These are phyloP conservation scores for Trichoderma citrinoviride DNA, from an alignment of 2,329 filamentous ascomycete genomes.

Conservation along the genomic window DNA sequence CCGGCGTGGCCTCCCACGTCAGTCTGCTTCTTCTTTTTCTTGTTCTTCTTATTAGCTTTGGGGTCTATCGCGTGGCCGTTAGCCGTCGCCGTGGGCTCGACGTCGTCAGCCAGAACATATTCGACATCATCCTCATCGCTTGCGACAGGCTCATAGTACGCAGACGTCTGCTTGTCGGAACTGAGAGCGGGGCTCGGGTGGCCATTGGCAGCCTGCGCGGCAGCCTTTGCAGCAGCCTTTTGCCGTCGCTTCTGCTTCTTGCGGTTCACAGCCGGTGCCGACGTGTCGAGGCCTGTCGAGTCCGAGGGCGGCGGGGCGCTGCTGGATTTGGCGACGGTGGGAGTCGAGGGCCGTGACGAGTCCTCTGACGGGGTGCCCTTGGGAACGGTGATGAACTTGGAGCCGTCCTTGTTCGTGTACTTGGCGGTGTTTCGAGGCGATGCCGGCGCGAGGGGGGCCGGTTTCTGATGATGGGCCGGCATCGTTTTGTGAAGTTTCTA, in stretches of 20 bases:
- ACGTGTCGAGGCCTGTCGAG: slow-evolving; percentile 29
- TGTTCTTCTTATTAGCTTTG: slow-evolving; percentile 60
- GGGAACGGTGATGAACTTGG: slow-evolving; percentile 65
- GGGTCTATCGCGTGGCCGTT: slow-evolving; percentile 35
- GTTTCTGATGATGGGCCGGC: slow-evolving; percentile 54
- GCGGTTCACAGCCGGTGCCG: slow-evolving; percentile 65
- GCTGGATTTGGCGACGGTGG: slow-evolving; percentile 43
- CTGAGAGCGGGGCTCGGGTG: slow-evolving; percentile 38
- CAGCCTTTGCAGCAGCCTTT: slow-evolving; percentile 74
- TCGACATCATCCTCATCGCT: slow-evolving; percentile 55
- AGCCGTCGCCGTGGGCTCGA: slow-evolving; percentile 30
- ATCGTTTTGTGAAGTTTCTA: slow-evolving; percentile 38
- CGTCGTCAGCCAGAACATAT: slow-evolving; percentile 37
- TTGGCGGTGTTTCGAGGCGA: slow-evolving; percentile 57
- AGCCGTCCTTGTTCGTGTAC: slow-evolving; percentile 67
- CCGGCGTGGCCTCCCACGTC: slow-evolving; percentile 26
- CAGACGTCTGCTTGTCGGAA: slow-evolving; percentile 29
- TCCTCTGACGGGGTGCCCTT: slow-evolving; percentile 54
- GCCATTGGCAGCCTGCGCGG: slow-evolving; percentile 43
- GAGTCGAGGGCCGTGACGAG: slow-evolving; percentile 52
- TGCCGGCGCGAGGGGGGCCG: slow-evolving; percentile 48
- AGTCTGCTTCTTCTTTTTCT: slow-evolving; percentile 67
- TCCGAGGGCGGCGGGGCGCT: slow-evolving; percentile 33
- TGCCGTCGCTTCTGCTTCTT: slow-evolving; percentile 94
- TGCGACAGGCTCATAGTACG: slow-evolving; percentile 51